Conservation (phyloP, 805 yeast genomes). For the Hanseniaspora thailandica region DNA sequence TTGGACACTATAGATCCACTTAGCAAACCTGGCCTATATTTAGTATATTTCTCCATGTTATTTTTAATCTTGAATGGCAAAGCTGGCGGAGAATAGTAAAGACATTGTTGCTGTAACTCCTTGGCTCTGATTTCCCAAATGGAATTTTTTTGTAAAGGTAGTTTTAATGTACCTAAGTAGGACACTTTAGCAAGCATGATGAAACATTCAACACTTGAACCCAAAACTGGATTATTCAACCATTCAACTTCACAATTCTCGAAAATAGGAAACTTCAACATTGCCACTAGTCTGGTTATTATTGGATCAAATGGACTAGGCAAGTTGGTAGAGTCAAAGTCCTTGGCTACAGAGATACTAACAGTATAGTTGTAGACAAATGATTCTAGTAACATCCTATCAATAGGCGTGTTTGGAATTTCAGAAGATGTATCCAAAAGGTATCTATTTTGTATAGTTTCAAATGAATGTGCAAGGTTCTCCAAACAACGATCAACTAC, state of each 20-base stretch:
- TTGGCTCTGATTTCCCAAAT: conserved; percentile 18
- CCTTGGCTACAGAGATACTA: conserved; percentile 18
- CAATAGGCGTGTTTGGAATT: conserved; percentile 17
- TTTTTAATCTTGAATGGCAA: conserved; percentile 19
- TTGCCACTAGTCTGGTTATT: conserved; percentile 16
- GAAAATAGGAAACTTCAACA: conserved; percentile 21
- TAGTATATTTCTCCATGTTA: conserved; percentile 18
- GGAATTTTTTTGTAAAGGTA: conserved; percentile 16
- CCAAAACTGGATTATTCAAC: conserved; percentile 36
- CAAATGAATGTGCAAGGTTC: conserved; percentile 19
- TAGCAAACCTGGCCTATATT: conserved; percentile 20
- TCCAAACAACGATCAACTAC: conserved; percentile 20
- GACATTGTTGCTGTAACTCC: conserved; percentile 18
- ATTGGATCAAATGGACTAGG: conserved; percentile 19
- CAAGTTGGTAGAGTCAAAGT: conserved; percentile 15
- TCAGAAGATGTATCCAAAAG: conserved; percentile 9
- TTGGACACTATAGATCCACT: conserved; percentile 20
- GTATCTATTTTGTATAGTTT: conserved; percentile 18
- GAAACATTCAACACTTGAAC: conserved; percentile 31
- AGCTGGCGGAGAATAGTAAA: conserved; percentile 20
- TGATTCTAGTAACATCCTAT: conserved; percentile 20
- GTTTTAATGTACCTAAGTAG: conserved; percentile 27
- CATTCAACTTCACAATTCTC: conserved; percentile 26
- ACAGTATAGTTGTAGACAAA: conserved; percentile 21
- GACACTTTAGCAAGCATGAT: conserved; percentile 32